Evolutionary conservation across 495 filamentous ascomycete species (phyloP).

Genomic region (Clavariopsis aquatica): DNA sequence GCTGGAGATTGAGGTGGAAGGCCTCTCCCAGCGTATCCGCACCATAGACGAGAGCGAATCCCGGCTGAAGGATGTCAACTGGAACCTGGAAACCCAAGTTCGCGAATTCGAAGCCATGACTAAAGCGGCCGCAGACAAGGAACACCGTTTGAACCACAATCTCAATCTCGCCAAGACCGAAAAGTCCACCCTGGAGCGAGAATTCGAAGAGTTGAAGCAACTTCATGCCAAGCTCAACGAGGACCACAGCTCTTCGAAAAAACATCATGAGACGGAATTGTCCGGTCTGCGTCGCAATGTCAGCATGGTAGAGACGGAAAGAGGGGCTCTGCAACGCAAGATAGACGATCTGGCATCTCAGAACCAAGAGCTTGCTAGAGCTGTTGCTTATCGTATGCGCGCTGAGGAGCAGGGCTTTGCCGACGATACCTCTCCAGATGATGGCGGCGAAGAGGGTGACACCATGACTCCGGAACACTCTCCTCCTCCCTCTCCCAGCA

Average conservation of each 20-base stretch:
- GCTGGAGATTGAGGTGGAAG: constrained; percentile 79
- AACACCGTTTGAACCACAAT: constrained; percentile 72
- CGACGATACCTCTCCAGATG: constrained; percentile 58
- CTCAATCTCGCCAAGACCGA: constrained; percentile 69
- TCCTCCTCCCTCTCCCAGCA: constrained; percentile 84
- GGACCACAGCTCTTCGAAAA: constrained; percentile 71
- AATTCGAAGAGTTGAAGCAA: constrained; percentile 85
- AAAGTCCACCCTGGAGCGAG: constrained; percentile 72
- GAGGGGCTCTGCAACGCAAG: constrained; percentile 70
- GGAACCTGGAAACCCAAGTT: constrained; percentile 86
- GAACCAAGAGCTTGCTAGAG: constrained; percentile 85
- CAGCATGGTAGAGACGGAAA: constrained; percentile 72
- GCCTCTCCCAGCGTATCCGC: constrained; percentile 74
- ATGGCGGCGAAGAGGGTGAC: constrained; percentile 65
- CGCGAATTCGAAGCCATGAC: constrained; percentile 73
- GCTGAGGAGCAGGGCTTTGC: constrained; percentile 59
- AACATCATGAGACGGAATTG: constrained; percentile 85
- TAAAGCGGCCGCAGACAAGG: constrained; percentile 73
- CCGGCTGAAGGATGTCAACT: constrained; percentile 96
- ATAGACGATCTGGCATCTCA: constrained; percentile 82
- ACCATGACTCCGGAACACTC: constrained; percentile 83
- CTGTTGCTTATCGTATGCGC: constrained; percentile 69
- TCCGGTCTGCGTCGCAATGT: constrained; percentile 74
- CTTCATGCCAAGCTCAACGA: constrained; percentile 74
- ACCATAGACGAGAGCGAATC: constrained; percentile 88